Conservation (phyloP, 352 stramenopile genomes). For the Globisporangium solare region DNA sequence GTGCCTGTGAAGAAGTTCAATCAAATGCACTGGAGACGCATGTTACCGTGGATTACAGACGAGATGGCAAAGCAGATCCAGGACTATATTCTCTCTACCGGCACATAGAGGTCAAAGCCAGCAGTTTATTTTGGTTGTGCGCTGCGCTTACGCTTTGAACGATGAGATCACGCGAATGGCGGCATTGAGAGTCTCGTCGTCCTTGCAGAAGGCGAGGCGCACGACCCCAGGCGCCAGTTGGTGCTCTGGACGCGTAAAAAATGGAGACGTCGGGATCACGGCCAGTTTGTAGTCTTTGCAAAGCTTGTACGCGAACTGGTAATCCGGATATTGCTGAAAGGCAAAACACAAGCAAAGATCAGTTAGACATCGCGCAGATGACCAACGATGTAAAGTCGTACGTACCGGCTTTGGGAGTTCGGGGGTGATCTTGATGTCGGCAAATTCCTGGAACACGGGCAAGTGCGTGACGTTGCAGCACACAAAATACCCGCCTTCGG, state of each 20-base stretch:
- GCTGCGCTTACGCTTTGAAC: slow-evolving; percentile 18
- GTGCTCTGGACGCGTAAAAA: slow-evolving; percentile 87
- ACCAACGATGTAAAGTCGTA: slow-evolving; percentile 14
- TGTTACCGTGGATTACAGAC: slow-evolving; percentile 78
- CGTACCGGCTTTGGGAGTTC: slow-evolving; percentile 56
- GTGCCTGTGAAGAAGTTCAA: slow-evolving; percentile 81
- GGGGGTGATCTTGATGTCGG: slow-evolving; percentile 38
- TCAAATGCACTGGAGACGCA: slow-evolving; percentile 81
- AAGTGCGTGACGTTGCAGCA: slow-evolving; percentile 76
- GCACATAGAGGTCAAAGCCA: slow-evolving; percentile 7
- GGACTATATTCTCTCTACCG: slow-evolving; percentile 32
- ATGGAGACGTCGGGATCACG: slow-evolving; percentile 92
- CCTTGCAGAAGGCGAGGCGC: slow-evolving; percentile 97
- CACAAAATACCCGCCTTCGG: slow-evolving; percentile 95
- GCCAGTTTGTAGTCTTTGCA: slow-evolving; percentile 89
- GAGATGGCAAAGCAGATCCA: slow-evolving; percentile 43
- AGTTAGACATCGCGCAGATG: background rate
- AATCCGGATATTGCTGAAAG: slow-evolving; percentile 73
- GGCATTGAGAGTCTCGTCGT: slow-evolving; percentile 90
- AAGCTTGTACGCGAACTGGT: slow-evolving; percentile 88
- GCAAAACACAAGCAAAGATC: background rate
- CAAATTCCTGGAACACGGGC: slow-evolving; percentile 71
- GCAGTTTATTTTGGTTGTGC: background rate
- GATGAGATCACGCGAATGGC: slow-evolving; percentile 77
- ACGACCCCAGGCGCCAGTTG: slow-evolving; percentile 70